Evolutionary conservation across 108 stramenopile genomes (phyloP).

Genomic region (Craspedostauros australis): DNA sequence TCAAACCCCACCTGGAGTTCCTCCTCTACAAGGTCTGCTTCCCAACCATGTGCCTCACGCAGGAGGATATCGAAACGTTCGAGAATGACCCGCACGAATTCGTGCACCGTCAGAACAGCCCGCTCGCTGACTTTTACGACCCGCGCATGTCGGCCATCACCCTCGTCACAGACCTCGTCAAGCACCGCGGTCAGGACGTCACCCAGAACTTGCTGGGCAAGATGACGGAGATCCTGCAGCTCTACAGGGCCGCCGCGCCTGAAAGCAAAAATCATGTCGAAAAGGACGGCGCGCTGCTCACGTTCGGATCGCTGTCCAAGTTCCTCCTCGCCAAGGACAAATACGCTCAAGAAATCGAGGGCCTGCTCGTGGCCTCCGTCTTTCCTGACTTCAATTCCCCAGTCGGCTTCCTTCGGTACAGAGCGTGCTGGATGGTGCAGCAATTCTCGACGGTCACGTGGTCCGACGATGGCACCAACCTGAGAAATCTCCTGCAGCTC

Average conservation of each 20-base stretch:
- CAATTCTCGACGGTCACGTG: conserved; percentile 72
- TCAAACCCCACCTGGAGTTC: conserved; percentile 98
- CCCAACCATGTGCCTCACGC: conserved; percentile 85
- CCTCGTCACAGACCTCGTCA: conserved; percentile 85
- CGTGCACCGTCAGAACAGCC: conserved; percentile 90
- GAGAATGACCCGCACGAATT: conserved; percentile 96
- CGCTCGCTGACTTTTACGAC: conserved; percentile 92
- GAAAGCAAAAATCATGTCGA: conserved; percentile 76
- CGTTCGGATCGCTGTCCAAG: conserved; percentile 82
- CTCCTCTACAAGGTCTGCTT: conserved; percentile 95
- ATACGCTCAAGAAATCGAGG: conserved; percentile 75
- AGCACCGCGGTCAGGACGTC: conserved; percentile 87
- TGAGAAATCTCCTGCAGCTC: conserved; percentile 55
- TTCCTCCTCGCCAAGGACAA: conserved; percentile 76
- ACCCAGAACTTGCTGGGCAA: conserved; percentile 78
- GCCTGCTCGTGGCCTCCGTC: conserved; percentile 82
- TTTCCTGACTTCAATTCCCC: conserved; percentile 92
- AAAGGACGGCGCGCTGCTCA: conserved; percentile 90
- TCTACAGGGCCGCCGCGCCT: conserved; percentile 67
- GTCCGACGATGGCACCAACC: conserved; percentile 72
- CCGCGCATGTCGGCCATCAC: conserved; percentile 91
- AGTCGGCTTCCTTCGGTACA: conserved; percentile 84
- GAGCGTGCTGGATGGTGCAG: conserved; percentile 95
- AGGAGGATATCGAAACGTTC: conserved; percentile 86
- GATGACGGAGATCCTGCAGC: conserved; percentile 74